These are phyloP conservation scores for Podosphaera fusca DNA, from an alignment of 2,329 filamentous ascomycete genomes.

Conservation along the genomic window DNA sequence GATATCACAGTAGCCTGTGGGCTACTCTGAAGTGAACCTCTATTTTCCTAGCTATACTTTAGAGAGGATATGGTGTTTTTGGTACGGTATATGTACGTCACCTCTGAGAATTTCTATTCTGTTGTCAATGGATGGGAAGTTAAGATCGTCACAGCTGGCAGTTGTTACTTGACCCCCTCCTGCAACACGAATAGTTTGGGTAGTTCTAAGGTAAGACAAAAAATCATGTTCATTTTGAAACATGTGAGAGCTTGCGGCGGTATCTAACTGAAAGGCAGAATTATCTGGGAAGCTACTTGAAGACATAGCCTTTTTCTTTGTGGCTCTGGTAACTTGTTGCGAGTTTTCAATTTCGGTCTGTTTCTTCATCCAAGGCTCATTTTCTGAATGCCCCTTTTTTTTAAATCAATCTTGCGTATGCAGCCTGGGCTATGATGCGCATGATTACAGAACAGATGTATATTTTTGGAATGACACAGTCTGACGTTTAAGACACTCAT, in stretches of 20 bases:
- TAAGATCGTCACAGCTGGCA: neutral
- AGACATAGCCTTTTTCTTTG: neutral
- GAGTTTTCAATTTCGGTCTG: neutral
- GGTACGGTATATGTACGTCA: neutral
- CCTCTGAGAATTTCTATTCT: neutral
- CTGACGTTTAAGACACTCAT: too few relatives aligned
- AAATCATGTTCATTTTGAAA: neutral
- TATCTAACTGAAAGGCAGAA: neutral
- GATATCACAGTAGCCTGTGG: neutral
- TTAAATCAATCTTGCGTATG: too few relatives aligned
- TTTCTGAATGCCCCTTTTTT: neutral
- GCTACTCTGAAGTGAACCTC: neutral
- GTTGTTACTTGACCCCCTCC: neutral
- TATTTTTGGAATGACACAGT: too few relatives aligned
- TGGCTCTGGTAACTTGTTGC: neutral
- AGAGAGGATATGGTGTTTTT: neutral
- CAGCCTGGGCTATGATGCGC: too few relatives aligned
- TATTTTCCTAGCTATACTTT: neutral
- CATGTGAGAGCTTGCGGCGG: neutral
- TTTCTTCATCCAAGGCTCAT: neutral
- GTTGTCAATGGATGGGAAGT: too few relatives aligned
- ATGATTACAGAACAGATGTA: too few relatives aligned
- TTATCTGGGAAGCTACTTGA: neutral
- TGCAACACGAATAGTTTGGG: neutral
- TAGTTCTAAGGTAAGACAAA: neutral